A percentile compares a stretch with the other conserved stretches of the same genome.
Evolutionary conservation across 495 filamentous ascomycete species (phyloP).

Genomic region (Zalerion maritima): DNA sequence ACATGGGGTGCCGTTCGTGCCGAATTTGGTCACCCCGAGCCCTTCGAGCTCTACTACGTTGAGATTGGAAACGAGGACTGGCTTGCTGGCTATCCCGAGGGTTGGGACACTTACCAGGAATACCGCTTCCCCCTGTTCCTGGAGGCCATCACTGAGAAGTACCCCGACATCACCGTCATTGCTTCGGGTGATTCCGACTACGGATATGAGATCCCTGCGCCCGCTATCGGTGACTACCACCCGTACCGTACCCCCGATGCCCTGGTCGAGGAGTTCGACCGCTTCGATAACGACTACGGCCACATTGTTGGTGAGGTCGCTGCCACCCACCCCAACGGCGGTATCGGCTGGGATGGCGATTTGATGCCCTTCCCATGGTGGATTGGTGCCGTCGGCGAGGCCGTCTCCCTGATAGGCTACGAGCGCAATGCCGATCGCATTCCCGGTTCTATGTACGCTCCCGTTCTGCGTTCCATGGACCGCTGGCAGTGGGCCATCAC

Average conservation of each 20-base stretch:
- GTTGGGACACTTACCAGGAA: constrained; percentile 30
- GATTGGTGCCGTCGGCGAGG: constrained; percentile 48
- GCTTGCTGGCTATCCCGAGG: constrained; percentile 24
- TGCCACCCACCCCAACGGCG: constrained; percentile 34
- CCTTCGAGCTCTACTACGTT: constrained; percentile 43
- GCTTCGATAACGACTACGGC: constrained; percentile 32
- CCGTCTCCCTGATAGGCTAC: constrained; percentile 50
- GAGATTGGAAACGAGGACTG: constrained; percentile 57
- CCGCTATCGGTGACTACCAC: constrained; percentile 31
- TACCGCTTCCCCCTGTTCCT: constrained; percentile 45
- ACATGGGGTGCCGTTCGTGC: constrained; percentile 44
- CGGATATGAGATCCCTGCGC: constrained; percentile 22
- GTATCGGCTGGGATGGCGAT: constrained; percentile 28
- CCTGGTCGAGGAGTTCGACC: constrained; percentile 19
- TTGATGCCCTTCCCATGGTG: constrained; percentile 29
- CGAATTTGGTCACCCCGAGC: constrained; percentile 38
- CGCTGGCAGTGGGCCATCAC: constrained; percentile 30
- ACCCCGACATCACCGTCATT: constrained; percentile 49
- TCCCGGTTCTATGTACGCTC: constrained; percentile 25
- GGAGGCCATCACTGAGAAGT: constrained; percentile 38
- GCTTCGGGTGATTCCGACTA: constrained; percentile 28
- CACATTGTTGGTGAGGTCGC: constrained; percentile 42
- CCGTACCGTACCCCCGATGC: constrained; percentile 20
- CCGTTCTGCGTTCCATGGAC: constrained; percentile 25
- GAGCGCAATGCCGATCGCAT: constrained; percentile 49